phyloP scores from a whole-genome alignment of 257 asterid species.

The Dorcoceras hygrometricum region DNA sequence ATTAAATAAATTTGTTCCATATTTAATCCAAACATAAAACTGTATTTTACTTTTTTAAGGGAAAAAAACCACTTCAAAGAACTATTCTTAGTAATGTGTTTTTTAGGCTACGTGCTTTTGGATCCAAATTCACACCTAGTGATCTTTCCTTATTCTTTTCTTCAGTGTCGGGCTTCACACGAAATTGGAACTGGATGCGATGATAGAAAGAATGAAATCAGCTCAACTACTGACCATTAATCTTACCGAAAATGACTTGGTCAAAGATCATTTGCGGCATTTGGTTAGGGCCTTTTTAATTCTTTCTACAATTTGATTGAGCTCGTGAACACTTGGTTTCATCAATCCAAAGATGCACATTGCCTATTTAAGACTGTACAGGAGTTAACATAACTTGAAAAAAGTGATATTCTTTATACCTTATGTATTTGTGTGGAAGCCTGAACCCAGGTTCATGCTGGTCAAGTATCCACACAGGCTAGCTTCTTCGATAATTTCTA shows the following conservation, averaged over 20 bases:
- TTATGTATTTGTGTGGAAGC: background rate
- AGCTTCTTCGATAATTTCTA: conserved; percentile 6
- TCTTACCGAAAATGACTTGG: conserved; percentile 80
- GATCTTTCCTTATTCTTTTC: conserved; percentile 9
- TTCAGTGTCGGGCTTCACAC: conserved; percentile 86
- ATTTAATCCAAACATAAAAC: conserved; percentile 7
- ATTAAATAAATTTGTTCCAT: background rate
- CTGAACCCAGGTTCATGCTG: background rate
- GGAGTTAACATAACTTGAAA: background rate
- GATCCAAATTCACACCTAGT: background rate
- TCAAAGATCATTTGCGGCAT: conserved; percentile 91
- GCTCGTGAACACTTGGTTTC: conserved; percentile 14
- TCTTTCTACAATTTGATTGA: conserved; percentile 3
- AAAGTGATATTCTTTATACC: background rate
- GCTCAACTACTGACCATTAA: conserved; percentile 57
- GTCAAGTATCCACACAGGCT: background rate
- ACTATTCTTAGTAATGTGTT: background rate
- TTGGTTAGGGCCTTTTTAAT: conserved; percentile 45
- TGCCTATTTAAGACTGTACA: background rate
- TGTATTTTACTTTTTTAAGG: background rate
- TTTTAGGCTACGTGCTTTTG: background rate
- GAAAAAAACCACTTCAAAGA: too few species aligned
- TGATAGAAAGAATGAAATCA: conserved; percentile 58
- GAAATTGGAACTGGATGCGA: conserved; percentile 62
- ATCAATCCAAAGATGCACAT: conserved; percentile 2